Base-by-base conservation (phyloP, 2,329 filamentous ascomycete genomes). In the Microsporum audouinii region DNA sequence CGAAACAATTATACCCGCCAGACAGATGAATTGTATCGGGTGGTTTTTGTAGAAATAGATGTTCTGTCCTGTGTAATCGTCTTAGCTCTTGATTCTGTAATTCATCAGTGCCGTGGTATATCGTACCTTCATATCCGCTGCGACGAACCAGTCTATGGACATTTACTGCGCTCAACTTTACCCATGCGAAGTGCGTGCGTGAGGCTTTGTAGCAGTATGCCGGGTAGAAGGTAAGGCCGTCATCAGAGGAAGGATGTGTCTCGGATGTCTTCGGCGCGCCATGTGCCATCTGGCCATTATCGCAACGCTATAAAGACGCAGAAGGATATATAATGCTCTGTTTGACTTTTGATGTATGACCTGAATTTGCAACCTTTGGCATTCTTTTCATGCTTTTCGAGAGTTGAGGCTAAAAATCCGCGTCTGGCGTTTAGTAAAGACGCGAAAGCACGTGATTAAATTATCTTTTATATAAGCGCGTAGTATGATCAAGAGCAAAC, bases 21-120 rank as follows among this genome's bases (percentile, higher is more conserved):
- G 72, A 63, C 86, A 84, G 59, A 88, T 82, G 82, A 86, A 91
- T 79, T 84, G 84, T 66, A 92, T 84, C 0, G 88, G 88, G 66
- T 91, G 84, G 71, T 91, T 91, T 57, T 79, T 73, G 74, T 85
- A 80, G 72, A 91, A 90, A 72, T 80, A 83, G 43, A 83, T 73
- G 57, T 78, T 75, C 68, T 83, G 81, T 51, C 78, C 81, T 83
- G 36, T 33, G 36, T 17, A 12, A 17, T 12, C 14, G 12, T 6
- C 10, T 53, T 33, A 53, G 29, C 29, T 33, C 12, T 41, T 57
- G 39, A 34, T 36, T 41, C 6, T n/a, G 5, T 12, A 14, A 17
- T 33, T 3, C 2, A 27, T 43, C 2, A 10, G 10, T n/a, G 10
- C 6, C 14, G 23, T 58, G 23, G 27, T 53, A 12, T 31, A 29